Evolutionary conservation across 2,329 filamentous ascomycete species (phyloP).

Genomic region (Fusarium beomiforme): DNA sequence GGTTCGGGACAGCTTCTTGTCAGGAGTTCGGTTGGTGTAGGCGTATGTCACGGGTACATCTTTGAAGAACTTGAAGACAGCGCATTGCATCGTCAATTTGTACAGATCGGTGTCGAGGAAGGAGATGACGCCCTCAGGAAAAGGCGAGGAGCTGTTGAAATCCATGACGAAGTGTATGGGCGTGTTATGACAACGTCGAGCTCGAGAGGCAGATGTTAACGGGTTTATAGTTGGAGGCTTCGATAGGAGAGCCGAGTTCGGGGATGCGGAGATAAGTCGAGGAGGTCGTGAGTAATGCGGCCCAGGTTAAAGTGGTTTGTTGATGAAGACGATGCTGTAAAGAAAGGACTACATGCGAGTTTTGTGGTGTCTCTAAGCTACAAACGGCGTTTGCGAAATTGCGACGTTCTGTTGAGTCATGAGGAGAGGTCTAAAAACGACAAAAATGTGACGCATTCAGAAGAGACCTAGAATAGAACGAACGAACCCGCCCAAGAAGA

Average conservation of each 20-base stretch:
- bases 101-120: conserved; percentile 88
- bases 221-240: background rate
- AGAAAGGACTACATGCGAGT: background rate
- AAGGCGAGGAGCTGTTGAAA: conserved; percentile 73
- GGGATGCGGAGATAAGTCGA: conserved; percentile 28
- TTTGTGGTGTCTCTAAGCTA: background rate
- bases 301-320: background rate
- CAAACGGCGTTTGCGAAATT: conserved; percentile 1
- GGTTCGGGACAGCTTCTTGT: conserved; percentile 86
- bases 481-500: conserved; percentile 1
- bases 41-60: conserved; percentile 85
- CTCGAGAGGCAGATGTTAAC: background rate
- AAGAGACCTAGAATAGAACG: conserved; percentile 24
- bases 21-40: conserved; percentile 93
- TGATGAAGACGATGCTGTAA: conserved; percentile 1
- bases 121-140: conserved; percentile 81
- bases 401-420: conserved; percentile 7
- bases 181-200: background rate
- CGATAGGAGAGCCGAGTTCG: conserved; percentile 7
- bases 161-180: conserved; percentile 59
- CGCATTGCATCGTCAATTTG: conserved; percentile 99
- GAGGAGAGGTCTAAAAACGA: conserved; percentile 1
- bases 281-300: conserved; percentile 4
- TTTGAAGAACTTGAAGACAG: conserved; percentile 91
- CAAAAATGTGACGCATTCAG: conserved; percentile 33